Evolutionary conservation across 306 rosid genomes (phyloP), one percentile per base, ranked within the genome.

Genomic region (Cicer pinnatifidum): DNA sequence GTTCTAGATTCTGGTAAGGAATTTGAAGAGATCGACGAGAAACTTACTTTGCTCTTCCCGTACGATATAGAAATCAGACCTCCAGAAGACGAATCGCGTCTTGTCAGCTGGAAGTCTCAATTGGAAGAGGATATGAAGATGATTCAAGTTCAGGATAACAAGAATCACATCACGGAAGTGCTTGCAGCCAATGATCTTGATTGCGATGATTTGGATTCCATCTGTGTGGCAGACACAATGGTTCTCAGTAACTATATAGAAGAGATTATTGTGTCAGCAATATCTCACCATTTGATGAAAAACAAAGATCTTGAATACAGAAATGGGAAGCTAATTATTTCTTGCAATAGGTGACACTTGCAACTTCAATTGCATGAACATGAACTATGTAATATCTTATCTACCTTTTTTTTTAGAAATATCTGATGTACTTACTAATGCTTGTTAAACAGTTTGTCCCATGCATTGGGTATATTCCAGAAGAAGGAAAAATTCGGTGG

Each of bases 231-330:
- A 11, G 90, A 95, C 85, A 88, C 99, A 53, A 80, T 90, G 89
- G 89, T 87, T 81, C 90, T 95, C 53, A 70, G 97, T 69, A 85
- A 88, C 77, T 91, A 86, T 28, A 88, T 95, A 52, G 99, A 95
- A 77, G 99, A 95, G 89, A 90, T 95, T 86, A 90, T 95, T 47
- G 93, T 95, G 51, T 95, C 97, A 9, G 97, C 99, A 47, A 85
- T 95, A 52, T 91, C 99, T 48, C 85, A 85, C 82, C 99, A 95
- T 79, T 76, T 91, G 65, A 91, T 95, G 96, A 87, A 90, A 62
- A 95, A 84, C 87, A 91, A 77, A 85, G 92, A 89, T 71, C 97
- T 90, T 9, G 99, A 88, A 63, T 95, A 95, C 85, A 82, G 97
- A 80, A 95, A 89, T 81, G 99, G 97, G 13, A 95, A 90, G 67